These are phyloP conservation scores for Alternaria tenuissima DNA, from an alignment of 2,329 filamentous ascomycete species.

Conservation along the genomic window DNA sequence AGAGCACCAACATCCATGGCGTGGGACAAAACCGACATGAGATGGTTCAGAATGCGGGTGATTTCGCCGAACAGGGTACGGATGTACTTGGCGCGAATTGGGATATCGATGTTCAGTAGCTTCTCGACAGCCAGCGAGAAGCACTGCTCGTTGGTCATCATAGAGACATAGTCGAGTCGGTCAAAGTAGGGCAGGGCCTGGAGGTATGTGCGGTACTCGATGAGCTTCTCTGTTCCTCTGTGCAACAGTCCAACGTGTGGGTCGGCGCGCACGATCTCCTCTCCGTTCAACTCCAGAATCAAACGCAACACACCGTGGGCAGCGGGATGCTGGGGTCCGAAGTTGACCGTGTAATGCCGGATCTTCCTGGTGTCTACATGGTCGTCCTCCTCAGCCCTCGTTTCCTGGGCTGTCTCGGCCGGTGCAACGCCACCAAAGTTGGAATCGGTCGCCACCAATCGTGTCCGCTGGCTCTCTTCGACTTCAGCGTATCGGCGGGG, in stretches of 20 bases:
- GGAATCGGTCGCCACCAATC: slow-evolving; percentile 70
- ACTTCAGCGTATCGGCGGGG: slow-evolving; percentile 70
- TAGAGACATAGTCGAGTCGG: slow-evolving; percentile 97
- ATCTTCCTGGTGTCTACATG: slow-evolving; percentile 77
- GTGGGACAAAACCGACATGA: slow-evolving; percentile 97
- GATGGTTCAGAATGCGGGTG: slow-evolving; percentile 91
- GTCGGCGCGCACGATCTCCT: slow-evolving; percentile 96
- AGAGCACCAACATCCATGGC: slow-evolving; percentile 98
- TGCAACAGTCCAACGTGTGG: slow-evolving; percentile 97
- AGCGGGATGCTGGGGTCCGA: slow-evolving; percentile 97
- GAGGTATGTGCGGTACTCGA: slow-evolving; percentile 99
- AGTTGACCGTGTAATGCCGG: slow-evolving; percentile 99
- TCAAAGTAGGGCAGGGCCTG: slow-evolving; percentile 99
- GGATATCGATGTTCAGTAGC: slow-evolving; percentile 94
- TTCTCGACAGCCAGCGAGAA: slow-evolving; percentile 97
- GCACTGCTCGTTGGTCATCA: slow-evolving; percentile 99
- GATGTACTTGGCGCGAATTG: slow-evolving; percentile 95
- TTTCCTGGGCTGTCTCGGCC: slow-evolving; percentile 55
- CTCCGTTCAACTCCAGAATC: slow-evolving; percentile 96
- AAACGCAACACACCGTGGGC: slow-evolving; percentile 97
- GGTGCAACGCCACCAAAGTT: slow-evolving; percentile 64
- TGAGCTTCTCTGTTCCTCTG: slow-evolving; percentile 98
- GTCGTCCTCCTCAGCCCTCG: slow-evolving; percentile 56
- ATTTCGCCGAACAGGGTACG: slow-evolving; percentile 95
- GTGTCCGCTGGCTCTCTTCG: slow-evolving; percentile 60